A percentile compares a stretch with the other conserved stretches of the same genome.
phyloP scores from a whole-genome alignment of 108 stramenopile species.

The Bacterosira constricta region DNA sequence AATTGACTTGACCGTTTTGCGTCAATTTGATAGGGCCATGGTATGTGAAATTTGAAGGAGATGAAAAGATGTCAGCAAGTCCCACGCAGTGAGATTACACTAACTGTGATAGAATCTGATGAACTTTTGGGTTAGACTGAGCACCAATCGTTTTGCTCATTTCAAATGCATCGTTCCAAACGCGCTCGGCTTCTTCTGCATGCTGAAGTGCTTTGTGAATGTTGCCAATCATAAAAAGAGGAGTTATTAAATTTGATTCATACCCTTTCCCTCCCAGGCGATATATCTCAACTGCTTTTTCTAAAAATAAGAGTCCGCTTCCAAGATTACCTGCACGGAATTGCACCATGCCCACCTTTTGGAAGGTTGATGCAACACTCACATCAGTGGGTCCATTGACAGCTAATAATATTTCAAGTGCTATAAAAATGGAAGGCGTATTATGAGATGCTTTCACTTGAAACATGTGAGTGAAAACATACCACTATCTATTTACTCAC shows the following conservation, averaged over 20 bases:
- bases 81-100: too few relatives aligned
- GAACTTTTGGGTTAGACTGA: background rate
- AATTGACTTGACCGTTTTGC: too few relatives aligned
- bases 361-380: slow-evolving; percentile 60
- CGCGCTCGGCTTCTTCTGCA: slow-evolving; percentile 48
- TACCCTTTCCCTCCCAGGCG: slow-evolving; percentile 47
- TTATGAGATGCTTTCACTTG: background rate
- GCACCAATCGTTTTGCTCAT: slow-evolving; percentile 1
- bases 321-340: slow-evolving; percentile 61
- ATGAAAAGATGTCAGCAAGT: too few relatives aligned
- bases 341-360: slow-evolving; percentile 72
- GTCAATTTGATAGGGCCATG: too few relatives aligned
- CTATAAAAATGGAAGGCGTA: slow-evolving; percentile 11
- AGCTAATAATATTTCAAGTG: slow-evolving; percentile 34
- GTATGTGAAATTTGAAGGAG: too few relatives aligned
- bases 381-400: slow-evolving; percentile 53
- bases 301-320: slow-evolving; percentile 49
- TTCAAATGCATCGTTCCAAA: slow-evolving; percentile 65
- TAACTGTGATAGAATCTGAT: background rate
- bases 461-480: background rate
- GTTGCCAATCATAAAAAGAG: slow-evolving; percentile 67
- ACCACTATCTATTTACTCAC: slow-evolving; percentile 41
- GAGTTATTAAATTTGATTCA: slow-evolving; percentile 61
- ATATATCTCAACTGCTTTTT: slow-evolving; percentile 59
- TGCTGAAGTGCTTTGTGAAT: slow-evolving; percentile 66